Percentiles rank a stretch among this genome's conserved stretches.
phyloP scores from a whole-genome alignment of 805 yeast species.

The Millerozyma miso region DNA sequence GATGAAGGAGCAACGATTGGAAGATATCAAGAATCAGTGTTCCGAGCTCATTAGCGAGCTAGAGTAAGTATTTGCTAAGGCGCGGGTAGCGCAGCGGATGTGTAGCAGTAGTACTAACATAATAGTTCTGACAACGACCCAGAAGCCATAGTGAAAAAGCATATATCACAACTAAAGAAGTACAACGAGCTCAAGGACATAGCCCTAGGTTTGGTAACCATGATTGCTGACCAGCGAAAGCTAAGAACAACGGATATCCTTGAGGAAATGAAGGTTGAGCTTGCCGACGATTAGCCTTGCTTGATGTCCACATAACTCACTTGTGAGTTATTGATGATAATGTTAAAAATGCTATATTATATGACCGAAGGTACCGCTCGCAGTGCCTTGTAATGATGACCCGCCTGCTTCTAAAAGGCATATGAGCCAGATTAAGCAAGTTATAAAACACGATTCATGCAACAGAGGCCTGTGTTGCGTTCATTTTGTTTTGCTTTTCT shows the following conservation, averaged over 20 bases:
- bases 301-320: not conserved
- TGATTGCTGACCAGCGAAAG: constrained; percentile 58
- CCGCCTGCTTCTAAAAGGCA: too few relatives aligned
- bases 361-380: too few relatives aligned
- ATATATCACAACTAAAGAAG: constrained; percentile 48
- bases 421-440: too few relatives aligned
- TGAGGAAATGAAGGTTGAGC: constrained; percentile 43
- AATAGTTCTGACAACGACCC: constrained; percentile 31
- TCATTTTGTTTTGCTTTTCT: not conserved
- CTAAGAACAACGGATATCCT: constrained; percentile 45
- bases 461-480: not conserved
- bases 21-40: constrained; percentile 32
- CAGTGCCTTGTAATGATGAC: too few relatives aligned
- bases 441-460: not conserved
- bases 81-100: not conserved
- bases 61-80: constrained; percentile 13
- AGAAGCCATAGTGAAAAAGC: constrained; percentile 43
- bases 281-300: constrained; percentile 7
- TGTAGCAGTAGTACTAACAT: constrained; percentile 9
- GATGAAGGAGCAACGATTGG: constrained; percentile 17
- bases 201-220: constrained; percentile 51
- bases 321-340: not conserved
- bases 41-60: constrained; percentile 28
- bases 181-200: constrained; percentile 64
- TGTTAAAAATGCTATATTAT: not conserved